Base-by-base conservation (phyloP, 2,329 filamentous ascomycete genomes). In the Scortechinia acanthostroma region DNA sequence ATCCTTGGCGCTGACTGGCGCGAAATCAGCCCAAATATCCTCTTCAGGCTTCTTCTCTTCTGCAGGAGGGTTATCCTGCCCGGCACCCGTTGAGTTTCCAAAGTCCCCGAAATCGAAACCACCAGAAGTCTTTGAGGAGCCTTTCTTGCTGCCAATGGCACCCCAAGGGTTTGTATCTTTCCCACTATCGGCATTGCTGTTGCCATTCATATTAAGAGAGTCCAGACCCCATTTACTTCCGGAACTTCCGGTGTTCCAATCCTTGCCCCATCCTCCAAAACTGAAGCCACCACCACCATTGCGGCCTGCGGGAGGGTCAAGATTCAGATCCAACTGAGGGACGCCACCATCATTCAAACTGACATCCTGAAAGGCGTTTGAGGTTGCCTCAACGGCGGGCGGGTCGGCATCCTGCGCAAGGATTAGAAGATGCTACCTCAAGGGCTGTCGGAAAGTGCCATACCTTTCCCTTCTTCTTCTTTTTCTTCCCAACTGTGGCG, bases 1-100 rank as follows among this genome's bases (percentile, higher is more conserved):
- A 56, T 69, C 40, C 63, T 61, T 19, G 66, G 25, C 10, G n/a
- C n/a, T 40, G 35, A 17, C 6, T 6, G 35, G 14, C 6, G 6
- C 35, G 6, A 30, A 40, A 13, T 13, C 10, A 19, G 13, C 35
- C 35, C 35, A 40, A 19, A 15, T 17, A 17, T 40, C 35, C 10
- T 40, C 35, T 15, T 40, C 35, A 17, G 35, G 6, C 35, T 40
- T 10, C 17, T 10, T 40, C 6, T 10, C 35, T 40, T 40, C 35
- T 17, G 35, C 10, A 19, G 35, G 35, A 30, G 10, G 10, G 25
- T 30, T 30, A 10, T 10, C 25, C n/a, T n/a, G n/a, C n/a, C n/a
- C n/a, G n/a, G n/a, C n/a, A n/a, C n/a, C n/a, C n/a, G n/a, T n/a
- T 6, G 35, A 17, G 6, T 10, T 13, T 19, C 17, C 35, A 13